Base-by-base conservation (phyloP, 108 stramenopile species). In the Discostella pseudostelligera region DNA sequence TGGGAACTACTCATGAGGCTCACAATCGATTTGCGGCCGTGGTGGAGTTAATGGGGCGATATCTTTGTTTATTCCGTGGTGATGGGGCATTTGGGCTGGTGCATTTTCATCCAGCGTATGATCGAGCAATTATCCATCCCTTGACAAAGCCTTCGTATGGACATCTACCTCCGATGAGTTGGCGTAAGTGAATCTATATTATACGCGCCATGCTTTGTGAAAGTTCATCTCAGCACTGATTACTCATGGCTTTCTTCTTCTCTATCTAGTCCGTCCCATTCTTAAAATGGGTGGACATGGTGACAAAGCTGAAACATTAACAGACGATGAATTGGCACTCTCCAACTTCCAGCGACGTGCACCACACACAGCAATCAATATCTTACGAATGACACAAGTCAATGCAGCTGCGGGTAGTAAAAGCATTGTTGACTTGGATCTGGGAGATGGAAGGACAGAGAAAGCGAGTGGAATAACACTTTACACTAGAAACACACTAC, bases 41-140 rank as follows among this genome's bases (percentile, higher is more conserved):
- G 4, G 76, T 83, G 4, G 78, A 87, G 61, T 39, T 92, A 19
- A 65, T 88, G 40, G 82, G 84, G 28, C 74, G 84, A 21, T 80
- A 70, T 59, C 68, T 87, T 10, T 86, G 75, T 48, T 26, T 89
- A 32, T 86, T 79, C 44, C 49, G 69, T 7, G 83, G 78, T 19
- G 85, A 91, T 43, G 83, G 77, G 45, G 48, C 67, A 1, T 80
- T 85, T 58, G 84, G 83, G 16, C 35, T 88, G 40, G 77, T 83
- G 24, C 81, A 92, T 55, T 81, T 89, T 39, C 83, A 87, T 48
- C 90, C 86, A 5, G 49, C 59, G 4, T 92, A 92, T 65, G 81
- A 85, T 39, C 59, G 87, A 17, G 70, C 75, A 14, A 50, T 39
- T 3, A 77, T 91, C 5, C 57, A 67, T 55, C 83, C 82, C 12